Evolutionary conservation across 1,284 basidiomycete species (phyloP), one percentile per base, ranked within the genome.

Genomic region (Pseudozyma flocculosa): DNA sequence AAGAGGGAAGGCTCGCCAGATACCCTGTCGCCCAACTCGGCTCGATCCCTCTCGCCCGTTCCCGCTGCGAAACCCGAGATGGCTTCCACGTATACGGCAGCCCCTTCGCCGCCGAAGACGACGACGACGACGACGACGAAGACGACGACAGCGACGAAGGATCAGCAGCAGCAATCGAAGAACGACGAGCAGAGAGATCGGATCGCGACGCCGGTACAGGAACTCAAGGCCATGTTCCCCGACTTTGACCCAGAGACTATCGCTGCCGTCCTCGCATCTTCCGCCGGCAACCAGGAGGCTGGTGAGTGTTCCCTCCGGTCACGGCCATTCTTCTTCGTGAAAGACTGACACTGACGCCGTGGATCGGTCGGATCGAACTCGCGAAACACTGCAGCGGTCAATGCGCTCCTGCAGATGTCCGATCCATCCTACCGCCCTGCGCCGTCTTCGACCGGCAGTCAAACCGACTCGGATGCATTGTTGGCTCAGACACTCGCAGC

Each of bases 191-290:
- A 11, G 4, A 17, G 7, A 34, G 32, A 34, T 5, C 15, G 4
- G 9, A 4, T 53, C 5, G 36, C 58, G 18, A 53, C 56, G 39
- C 58, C 59, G 13, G 61, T 66, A 10, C 49, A 61, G 40, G 62
- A 63, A 43, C 54, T 73, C 45, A 63, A 62, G 37, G 38, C 34
- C 42, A 73, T 73, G 69, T 73, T 73, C 40, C 71, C 71, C 1
- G 61, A 69, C 29, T 42, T 71, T 18, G 71, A 73, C 50, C 41
- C 49, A 21, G 71, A 73, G 4, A 71, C 69, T 1, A 64, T 73
- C 36, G 52, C 49, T 13, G 66, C 66, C 23, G 67, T 73, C 15
- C 48, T 73, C 8, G 60, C 62, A n/a, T 59, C 67, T 5, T 49
- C 54, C 11, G 66, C 59, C 26, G 68, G 68, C 1, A 49, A 71